Evolutionary conservation across 352 stramenopile species (phyloP), one percentile per base, ranked within the genome.

Genomic region (Phytophthora nicotianae): DNA sequence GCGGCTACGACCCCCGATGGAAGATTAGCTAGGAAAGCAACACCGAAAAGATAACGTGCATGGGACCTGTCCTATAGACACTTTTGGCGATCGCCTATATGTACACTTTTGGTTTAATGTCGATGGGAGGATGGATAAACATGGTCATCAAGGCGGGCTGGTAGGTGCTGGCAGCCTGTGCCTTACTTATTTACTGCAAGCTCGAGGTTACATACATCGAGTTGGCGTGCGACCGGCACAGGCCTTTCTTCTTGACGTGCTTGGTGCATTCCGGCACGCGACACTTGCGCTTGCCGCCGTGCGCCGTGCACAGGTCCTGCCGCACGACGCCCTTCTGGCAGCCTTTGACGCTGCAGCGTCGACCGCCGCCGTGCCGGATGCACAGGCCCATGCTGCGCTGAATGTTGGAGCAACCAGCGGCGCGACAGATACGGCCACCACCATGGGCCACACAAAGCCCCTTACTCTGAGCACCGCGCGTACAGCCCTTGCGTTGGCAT

Each of bases 301-400:
- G 89, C 19, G 86, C 86, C 21, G 87, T 95, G 70, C 87, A 95
- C 62, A 95, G 61, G 41, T 93, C 86, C 69, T 93, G 86, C 13
- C 87, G 83, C 50, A 94, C 85, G n/a, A 93, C 87, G 17, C 87
- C 86, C 53, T 93, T 95, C 47, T 91, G 79, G 45, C 87, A 95
- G 24, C 83, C 84, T 11, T 85, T 72, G 52, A 93, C 75, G 57
- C 81, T 88, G 72, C 88, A 96, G 57, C 82, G 84, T 60, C 89
- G 86, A 41, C 88, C 87, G 40, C 87, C 88, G 27, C 88, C 88
- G 62, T 96, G 88, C 46, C 88, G 88, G 54, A 95, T 93, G 76
- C 88, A 96, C 61, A 94, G 60, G 7, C 87, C 87, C 75, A 95
- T 93, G 62, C 83, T 94, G 54, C 87, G 86, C 62, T 93, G 87